These are phyloP conservation scores for Pseudocercospora fuligena DNA, from an alignment of 2,329 filamentous ascomycete genomes.

Conservation along the genomic window DNA sequence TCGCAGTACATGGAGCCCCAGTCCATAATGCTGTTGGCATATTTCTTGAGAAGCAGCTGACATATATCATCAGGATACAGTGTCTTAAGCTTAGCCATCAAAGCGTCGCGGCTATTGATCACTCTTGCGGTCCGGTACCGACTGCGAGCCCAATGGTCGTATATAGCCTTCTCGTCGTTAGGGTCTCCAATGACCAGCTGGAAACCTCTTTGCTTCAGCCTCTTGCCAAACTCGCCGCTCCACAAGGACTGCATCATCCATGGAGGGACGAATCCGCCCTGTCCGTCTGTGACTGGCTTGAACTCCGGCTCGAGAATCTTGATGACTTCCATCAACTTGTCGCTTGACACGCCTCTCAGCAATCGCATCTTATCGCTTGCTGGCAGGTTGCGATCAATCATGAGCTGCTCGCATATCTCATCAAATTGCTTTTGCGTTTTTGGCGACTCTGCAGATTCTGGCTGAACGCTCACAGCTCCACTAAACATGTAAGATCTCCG, in stretches of 20 bases:
- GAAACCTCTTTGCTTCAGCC: constrained; percentile 24
- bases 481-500: constrained; percentile 27
- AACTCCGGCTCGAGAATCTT: constrained; percentile 24
- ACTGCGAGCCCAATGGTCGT: constrained; percentile 15
- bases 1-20: constrained; percentile 26
- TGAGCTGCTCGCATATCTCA: constrained; percentile 26
- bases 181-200: constrained; percentile 28
- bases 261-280: constrained; percentile 24
- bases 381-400: constrained; percentile 23
- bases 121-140: constrained; percentile 1
- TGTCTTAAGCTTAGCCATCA: constrained; percentile 19
- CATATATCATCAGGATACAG: constrained; percentile 23
- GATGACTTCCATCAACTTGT: constrained; percentile 23
- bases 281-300: constrained; percentile 26
- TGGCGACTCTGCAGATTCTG: constrained; percentile 20
- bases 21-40: constrained; percentile 22
- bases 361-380: constrained; percentile 22
- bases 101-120: constrained; percentile 19
- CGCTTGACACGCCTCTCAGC: constrained; percentile 21
- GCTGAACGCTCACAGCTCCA: constrained; percentile 26
- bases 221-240: constrained; percentile 25
- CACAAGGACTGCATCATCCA: constrained; percentile 27
- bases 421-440: constrained; percentile 22
- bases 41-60: constrained; percentile 20
- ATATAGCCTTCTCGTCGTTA: constrained; percentile 20